Evolutionary conservation across 257 asterid genomes (phyloP).

Genomic region (Scutellaria baicalensis): DNA sequence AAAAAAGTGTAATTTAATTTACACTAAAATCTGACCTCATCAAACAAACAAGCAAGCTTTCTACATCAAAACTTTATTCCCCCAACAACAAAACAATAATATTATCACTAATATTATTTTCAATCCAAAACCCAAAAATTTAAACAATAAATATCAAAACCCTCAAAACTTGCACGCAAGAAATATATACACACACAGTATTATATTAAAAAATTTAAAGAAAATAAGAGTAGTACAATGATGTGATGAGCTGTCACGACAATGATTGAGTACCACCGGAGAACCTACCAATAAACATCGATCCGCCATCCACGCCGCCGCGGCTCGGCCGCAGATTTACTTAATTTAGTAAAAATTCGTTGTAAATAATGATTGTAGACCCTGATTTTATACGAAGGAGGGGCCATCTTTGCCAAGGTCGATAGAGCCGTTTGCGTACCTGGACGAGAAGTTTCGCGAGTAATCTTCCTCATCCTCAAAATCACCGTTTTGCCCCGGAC

Average conservation of each 20-base stretch:
- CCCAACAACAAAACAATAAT: constrained; percentile 21
- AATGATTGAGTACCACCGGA: not conserved
- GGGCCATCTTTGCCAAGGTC: constrained; percentile 57
- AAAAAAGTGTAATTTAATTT: not conserved
- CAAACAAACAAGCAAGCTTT: not conserved
- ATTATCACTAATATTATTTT: too few relatives aligned
- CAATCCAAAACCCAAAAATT: not conserved
- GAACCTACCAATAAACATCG: not conserved
- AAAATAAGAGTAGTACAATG: not conserved
- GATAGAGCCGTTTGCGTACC: constrained; percentile 67
- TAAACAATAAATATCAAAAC: not conserved
- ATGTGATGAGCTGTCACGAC: constrained; percentile 16
- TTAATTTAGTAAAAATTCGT: not conserved
- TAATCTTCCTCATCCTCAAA: constrained; percentile 36
- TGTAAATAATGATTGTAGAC: not conserved
- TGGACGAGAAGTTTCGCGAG: constrained; percentile 56
- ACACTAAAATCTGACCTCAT: constrained; percentile 5
- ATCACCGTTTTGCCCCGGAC: constrained; percentile 45
- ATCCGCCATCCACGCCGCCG: not conserved
- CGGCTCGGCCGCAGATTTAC: not conserved
- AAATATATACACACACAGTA: not conserved
- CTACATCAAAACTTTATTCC: constrained; percentile 19
- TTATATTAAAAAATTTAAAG: not conserved
- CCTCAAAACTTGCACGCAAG: constrained; percentile 12
- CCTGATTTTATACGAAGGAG: constrained; percentile 27